Percentiles rank a stretch among this genome's conserved stretches.
Evolutionary conservation across 805 yeast genomes (phyloP).

Genomic region (Geotrichum ghanense): DNA sequence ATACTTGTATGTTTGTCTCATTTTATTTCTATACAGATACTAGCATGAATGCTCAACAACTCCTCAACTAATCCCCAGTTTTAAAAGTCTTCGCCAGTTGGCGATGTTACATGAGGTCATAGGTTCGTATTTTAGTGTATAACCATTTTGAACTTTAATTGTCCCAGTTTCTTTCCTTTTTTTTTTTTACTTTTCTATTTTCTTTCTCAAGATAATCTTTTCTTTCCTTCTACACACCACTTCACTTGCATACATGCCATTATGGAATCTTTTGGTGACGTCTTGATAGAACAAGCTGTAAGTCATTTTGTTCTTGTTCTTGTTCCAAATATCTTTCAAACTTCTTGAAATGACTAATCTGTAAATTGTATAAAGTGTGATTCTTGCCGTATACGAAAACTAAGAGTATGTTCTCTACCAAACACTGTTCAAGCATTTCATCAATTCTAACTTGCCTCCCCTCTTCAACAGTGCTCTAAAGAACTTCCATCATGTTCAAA

Average conservation of each 20-base stretch:
- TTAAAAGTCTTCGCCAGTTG: no score
- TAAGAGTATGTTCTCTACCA: constrained; percentile 30
- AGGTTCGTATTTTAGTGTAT: no score
- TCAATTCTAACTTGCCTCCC: neutral
- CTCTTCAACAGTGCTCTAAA: constrained; percentile 46
- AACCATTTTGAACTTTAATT: no score
- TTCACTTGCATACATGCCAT: neutral
- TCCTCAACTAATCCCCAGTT: no score
- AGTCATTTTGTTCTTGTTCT: neutral
- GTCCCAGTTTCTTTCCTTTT: neutral
- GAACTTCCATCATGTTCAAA: constrained; percentile 66
- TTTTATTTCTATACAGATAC: no score
- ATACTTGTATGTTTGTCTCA: no score
- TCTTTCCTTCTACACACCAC: neutral
- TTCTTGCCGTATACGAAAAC: constrained; percentile 68
- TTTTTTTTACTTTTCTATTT: neutral
- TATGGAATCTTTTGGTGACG: neutral
- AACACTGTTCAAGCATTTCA: no score
- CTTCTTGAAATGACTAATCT: no score
- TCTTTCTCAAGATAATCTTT: neutral
- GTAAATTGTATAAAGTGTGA: constrained; percentile 45
- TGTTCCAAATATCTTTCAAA: no score
- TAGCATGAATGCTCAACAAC: no score
- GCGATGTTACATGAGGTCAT: no score
- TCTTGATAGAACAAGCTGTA: neutral